phyloP scores from a whole-genome alignment of 2,329 filamentous ascomycete genomes.

The Ophiostoma montium region DNA sequence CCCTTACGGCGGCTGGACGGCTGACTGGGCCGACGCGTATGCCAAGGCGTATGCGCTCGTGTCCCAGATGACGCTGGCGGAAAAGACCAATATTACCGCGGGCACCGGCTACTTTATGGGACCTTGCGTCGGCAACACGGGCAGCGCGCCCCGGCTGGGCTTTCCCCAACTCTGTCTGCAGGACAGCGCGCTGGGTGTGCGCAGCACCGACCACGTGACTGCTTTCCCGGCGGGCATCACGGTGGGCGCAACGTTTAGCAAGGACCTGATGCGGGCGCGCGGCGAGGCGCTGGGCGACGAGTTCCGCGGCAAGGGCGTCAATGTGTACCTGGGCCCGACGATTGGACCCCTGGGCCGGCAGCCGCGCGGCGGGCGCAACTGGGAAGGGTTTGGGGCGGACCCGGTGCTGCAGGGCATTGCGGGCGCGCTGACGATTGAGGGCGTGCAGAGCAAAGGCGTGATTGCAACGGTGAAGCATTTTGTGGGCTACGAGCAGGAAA shows the following conservation, averaged over 20 bases:
- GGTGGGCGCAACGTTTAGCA: constrained; percentile 67
- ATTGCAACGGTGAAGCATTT: constrained; percentile 45
- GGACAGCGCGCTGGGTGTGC: constrained; percentile 64
- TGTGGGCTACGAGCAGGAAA: constrained; percentile 57
- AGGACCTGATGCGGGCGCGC: constrained; percentile 42
- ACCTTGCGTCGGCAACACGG: constrained; percentile 51
- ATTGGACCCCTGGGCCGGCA: constrained; percentile 60
- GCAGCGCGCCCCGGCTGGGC: constrained; percentile 21
- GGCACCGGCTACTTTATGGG: constrained; percentile 62
- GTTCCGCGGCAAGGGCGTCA: constrained; percentile 55
- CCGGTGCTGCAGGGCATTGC: constrained; percentile 56
- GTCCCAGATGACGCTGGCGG: constrained; percentile 61
- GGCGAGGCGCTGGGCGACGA: constrained; percentile 46
- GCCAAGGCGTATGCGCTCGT: constrained; percentile 54
- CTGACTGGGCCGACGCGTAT: constrained; percentile 57
- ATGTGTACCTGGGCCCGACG: constrained; percentile 40
- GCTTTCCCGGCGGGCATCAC: constrained; percentile 72
- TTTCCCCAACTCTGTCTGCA: constrained; percentile 68
- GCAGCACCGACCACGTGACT: constrained; percentile 51
- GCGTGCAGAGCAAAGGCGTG: constrained; percentile 35
- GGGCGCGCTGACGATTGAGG: constrained; percentile 46
- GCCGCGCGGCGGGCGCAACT: constrained; percentile 61
- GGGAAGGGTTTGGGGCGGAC: constrained; percentile 72
- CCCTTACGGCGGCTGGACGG: constrained; percentile 56
- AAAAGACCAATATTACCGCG: constrained; percentile 65